Percentiles rank a stretch among this genome's conserved stretches.
phyloP scores from a whole-genome alignment of 2,329 filamentous ascomycete species.

The Leptographium lundbergii region DNA sequence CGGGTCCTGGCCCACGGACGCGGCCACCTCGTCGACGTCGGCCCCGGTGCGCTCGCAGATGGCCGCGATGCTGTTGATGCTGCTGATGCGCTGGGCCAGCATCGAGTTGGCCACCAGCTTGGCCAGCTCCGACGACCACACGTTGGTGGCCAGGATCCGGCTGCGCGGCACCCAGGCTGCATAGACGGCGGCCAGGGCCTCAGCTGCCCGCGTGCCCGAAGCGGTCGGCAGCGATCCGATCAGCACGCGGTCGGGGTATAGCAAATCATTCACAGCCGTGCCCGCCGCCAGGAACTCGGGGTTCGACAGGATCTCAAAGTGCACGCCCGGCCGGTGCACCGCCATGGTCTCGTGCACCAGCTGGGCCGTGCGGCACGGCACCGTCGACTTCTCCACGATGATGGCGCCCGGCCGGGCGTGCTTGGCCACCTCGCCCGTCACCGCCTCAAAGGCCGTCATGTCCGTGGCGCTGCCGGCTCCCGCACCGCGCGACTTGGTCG shows the following conservation, averaged over 20 bases:
- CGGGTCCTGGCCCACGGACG: conserved; percentile 54
- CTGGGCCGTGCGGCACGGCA: conserved; percentile 62
- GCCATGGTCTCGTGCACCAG: conserved; percentile 52
- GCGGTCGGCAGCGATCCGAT: conserved; percentile 56
- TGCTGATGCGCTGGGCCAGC: conserved; percentile 68
- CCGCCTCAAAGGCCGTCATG: conserved; percentile 59
- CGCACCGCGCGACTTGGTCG: conserved; percentile 57
- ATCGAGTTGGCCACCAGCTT: conserved; percentile 73
- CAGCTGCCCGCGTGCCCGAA: conserved; percentile 48
- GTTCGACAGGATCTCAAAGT: conserved; percentile 68
- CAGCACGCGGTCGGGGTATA: conserved; percentile 59
- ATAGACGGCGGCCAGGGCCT: conserved; percentile 53
- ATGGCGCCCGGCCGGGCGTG: conserved; percentile 55
- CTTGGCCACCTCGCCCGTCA: conserved; percentile 53
- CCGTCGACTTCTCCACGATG: conserved; percentile 72
- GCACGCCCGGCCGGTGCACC: conserved; percentile 46
- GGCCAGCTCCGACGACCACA: conserved; percentile 66
- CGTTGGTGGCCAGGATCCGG: conserved; percentile 58
- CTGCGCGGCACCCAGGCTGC: conserved; percentile 54
- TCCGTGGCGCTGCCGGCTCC: conserved; percentile 62
- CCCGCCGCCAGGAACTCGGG: conserved; percentile 73
- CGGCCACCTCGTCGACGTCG: conserved; percentile 59
- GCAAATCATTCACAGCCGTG: conserved; percentile 58
- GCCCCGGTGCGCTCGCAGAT: conserved; percentile 68
- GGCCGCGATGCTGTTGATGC: conserved; percentile 70